Base-by-base conservation (phyloP, 2,329 filamentous ascomycete genomes). In the Zymoseptoria ardabiliae region DNA sequence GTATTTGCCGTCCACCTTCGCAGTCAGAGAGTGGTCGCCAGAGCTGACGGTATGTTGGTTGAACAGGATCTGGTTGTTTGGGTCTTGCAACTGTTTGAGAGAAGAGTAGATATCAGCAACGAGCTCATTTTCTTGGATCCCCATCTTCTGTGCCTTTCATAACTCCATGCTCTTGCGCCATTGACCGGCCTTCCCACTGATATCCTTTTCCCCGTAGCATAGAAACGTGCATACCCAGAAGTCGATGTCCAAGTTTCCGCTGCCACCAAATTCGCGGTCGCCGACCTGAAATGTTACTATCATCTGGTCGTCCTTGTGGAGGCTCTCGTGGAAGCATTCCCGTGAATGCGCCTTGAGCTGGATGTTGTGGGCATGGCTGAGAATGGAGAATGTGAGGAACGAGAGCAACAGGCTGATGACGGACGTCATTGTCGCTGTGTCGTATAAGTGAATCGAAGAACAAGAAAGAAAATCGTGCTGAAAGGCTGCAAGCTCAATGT, bases 241-340 rank as follows among this genome's bases (percentile, higher is more conserved):
- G 76, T 99, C 94, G 72, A 99, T 88, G 68, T 97, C 92, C 61
- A 99, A 80, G 73, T 97, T 97, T 35, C 93, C 93, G 59, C 91
- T 92, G 56, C 89, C 90, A 55, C 93, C 93, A 77, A 96, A 97
- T 75, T 99, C 94, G 67, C 93, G 82, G 75, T 99, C 94, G 73
- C 94, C 94, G 60, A 97, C 93, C 79, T 97, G 94, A 82, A 95
- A 99, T 28, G 92, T 96, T 61, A 99, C 92, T 8, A 91, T 97
- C 94, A 99, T 99, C 77, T 88, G 90, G 80, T 99, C 94, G 76
- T 96, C 94, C 74, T 83, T 85, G 80, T 96, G 93, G 61, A 99
- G 85, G 69, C 81, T 77, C 80, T 99, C 94, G 81, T 96, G 90
- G 83, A 97, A 99, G 81, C 94, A 99, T 81, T 99, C 94, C 77